Evolutionary conservation across 2,329 filamentous ascomycete genomes (phyloP).

Genomic region (Aureobasidium vineae): DNA sequence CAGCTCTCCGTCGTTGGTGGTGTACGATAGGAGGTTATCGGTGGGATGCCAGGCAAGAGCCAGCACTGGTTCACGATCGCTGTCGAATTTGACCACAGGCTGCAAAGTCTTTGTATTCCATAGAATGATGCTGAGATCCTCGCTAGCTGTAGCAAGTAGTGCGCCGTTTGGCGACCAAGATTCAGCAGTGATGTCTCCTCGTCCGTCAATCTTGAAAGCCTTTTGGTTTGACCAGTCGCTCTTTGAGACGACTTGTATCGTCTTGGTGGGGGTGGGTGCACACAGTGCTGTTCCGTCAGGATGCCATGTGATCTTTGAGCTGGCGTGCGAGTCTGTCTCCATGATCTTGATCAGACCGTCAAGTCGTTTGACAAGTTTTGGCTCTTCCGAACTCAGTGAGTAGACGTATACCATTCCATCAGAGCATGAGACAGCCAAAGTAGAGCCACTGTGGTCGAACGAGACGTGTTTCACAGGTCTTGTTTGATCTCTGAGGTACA

Average conservation of each 20-base stretch:
- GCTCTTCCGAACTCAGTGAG: conserved; percentile 72
- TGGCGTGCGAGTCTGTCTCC: conserved; percentile 74
- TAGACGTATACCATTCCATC: conserved; percentile 92
- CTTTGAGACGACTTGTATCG: conserved; percentile 84
- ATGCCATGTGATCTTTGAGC: conserved; percentile 80
- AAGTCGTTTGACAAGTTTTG: conserved; percentile 76
- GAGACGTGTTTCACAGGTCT: conserved; percentile 89
- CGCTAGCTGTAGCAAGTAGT: conserved; percentile 66
- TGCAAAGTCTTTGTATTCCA: conserved; percentile 92
- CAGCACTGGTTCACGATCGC: conserved; percentile 69
- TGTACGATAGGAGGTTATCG: conserved; percentile 86
- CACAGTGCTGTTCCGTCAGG: conserved; percentile 92
- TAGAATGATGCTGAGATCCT: conserved; percentile 64
- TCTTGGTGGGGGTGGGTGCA: conserved; percentile 73
- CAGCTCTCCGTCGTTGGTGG: conserved; percentile 86
- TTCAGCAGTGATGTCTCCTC: conserved; percentile 78
- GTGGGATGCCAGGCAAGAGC: conserved; percentile 88
- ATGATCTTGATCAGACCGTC: conserved; percentile 79
- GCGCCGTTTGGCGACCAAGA: conserved; percentile 96
- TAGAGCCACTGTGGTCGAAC: conserved; percentile 76
- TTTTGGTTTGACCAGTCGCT: conserved; percentile 87
- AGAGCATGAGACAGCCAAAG: conserved; percentile 77
- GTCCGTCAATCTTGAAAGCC: conserved; percentile 74
- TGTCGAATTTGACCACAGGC: conserved; percentile 73
- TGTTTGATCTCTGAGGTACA: conserved; percentile 76